Conservation (phyloP, 768 basidiomycete genomes). For the Hortiboletus campestris region DNA sequence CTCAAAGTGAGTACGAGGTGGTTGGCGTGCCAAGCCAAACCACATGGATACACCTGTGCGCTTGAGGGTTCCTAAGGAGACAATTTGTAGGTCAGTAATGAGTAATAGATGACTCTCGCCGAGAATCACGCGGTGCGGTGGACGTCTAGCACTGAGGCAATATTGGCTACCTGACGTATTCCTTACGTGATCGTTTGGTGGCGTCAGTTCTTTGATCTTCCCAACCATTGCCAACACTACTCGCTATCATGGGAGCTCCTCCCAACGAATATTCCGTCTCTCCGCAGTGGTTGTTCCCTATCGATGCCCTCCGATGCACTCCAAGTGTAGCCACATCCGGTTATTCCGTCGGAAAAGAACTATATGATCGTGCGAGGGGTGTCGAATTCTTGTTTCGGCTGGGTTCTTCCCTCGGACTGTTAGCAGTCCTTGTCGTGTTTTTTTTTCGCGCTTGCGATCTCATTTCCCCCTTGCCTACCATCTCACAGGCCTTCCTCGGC, state of each 20-base stretch:
- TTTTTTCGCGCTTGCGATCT: conserved; percentile 7
- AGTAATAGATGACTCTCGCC: conserved; percentile 8
- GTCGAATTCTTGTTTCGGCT: conserved; percentile 84
- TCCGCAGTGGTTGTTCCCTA: conserved; percentile 73
- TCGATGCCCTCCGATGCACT: conserved; percentile 54
- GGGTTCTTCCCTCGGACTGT: conserved; percentile 76
- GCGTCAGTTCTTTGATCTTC: conserved; percentile 16
- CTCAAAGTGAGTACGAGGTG: neutral
- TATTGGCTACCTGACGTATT: neutral
- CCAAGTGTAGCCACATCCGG: conserved; percentile 53
- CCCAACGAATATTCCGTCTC: conserved; percentile 26
- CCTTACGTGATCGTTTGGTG: conserved; percentile 29
- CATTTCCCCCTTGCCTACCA: conserved; percentile 10
- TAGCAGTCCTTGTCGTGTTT: conserved; percentile 33
- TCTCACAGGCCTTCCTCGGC: conserved; percentile 68
- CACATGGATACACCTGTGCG: neutral
- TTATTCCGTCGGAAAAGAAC: conserved; percentile 56
- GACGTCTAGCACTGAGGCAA: neutral
- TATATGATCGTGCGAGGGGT: conserved; percentile 77
- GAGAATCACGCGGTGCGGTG: neutral
- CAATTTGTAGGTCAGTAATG: conserved; percentile 13
- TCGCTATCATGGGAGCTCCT: conserved; percentile 21
- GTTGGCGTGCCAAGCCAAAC: neutral
- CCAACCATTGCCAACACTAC: neutral
- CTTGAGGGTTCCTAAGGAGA: conserved; percentile 4